Conservation (phyloP, 257 asterid species). For the Solanum rostratum region DNA sequence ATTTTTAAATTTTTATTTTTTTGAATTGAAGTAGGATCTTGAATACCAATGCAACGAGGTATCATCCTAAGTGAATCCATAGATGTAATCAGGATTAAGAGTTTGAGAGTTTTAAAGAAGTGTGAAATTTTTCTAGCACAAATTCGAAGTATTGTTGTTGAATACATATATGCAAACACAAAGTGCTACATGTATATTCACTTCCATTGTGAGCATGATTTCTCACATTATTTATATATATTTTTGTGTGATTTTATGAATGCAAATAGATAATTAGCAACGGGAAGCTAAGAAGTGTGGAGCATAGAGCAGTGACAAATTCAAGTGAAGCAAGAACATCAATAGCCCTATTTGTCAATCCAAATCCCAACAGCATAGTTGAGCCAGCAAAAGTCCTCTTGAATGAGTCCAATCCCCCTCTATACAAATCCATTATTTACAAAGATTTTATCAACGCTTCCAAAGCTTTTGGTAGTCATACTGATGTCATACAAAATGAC, state of each 20-base stretch:
- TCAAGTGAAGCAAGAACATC: slow-evolving; percentile 31
- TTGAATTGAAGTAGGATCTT: too few species aligned
- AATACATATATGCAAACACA: neutral
- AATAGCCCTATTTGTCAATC: slow-evolving; percentile 48
- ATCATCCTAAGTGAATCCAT: too few species aligned
- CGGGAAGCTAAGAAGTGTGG: slow-evolving; percentile 38
- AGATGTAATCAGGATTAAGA: too few species aligned
- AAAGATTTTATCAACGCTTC: slow-evolving; percentile 23
- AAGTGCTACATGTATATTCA: neutral
- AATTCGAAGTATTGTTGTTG: neutral
- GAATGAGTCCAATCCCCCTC: slow-evolving; percentile 35
- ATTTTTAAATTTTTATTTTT: too few species aligned
- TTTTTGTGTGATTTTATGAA: neutral
- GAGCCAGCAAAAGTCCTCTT: slow-evolving; percentile 38
- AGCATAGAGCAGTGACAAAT: slow-evolving; percentile 58
- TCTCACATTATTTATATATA: neutral
- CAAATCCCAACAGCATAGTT: slow-evolving; percentile 26
- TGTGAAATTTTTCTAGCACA: too few species aligned
- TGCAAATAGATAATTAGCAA: slow-evolving; percentile 42
- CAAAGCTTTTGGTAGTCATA: slow-evolving; percentile 33
- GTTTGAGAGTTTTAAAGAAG: too few species aligned
- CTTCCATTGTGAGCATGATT: neutral
- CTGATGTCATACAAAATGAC: slow-evolving; percentile 15
- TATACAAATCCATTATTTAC: slow-evolving; percentile 23
- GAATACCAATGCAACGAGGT: too few species aligned